Conservation (phyloP, 805 yeast genomes). For the Yarrowia bubula region DNA sequence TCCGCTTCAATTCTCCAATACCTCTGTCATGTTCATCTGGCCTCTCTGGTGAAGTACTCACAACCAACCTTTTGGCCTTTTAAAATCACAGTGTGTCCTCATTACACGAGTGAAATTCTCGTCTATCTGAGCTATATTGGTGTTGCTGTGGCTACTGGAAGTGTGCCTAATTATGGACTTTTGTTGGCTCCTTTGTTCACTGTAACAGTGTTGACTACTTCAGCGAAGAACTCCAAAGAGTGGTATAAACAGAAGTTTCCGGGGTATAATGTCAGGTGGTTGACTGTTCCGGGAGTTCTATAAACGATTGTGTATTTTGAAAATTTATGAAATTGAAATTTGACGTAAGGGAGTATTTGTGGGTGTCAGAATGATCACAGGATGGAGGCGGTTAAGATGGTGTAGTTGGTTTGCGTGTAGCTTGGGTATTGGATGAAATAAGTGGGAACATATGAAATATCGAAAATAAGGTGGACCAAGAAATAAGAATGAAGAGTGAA, state of each 20-base stretch:
- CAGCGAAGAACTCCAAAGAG: slow-evolving; percentile 2
- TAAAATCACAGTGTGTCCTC: slow-evolving; percentile 12
- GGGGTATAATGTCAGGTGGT: neutral
- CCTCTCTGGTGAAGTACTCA: slow-evolving; percentile 1
- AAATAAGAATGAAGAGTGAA: too few species aligned
- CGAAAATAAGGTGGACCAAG: too few species aligned
- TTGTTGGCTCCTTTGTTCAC: neutral
- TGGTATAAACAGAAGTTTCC: slow-evolving; percentile 9
- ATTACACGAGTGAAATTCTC: neutral
- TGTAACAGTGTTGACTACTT: neutral
- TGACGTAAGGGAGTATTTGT: neutral
- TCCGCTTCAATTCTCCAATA: neutral
- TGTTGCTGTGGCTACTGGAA: neutral
- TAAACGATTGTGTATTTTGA: neutral
- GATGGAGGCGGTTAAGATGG: too few species aligned
- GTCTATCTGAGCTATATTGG: neutral
- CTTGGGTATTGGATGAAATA: too few species aligned
- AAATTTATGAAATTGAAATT: neutral
- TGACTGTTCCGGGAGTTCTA: neutral
- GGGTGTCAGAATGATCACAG: too few species aligned
- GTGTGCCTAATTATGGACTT: neutral
- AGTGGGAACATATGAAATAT: too few species aligned
- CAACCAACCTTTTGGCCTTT: slow-evolving; percentile 12
- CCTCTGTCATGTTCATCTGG: slow-evolving; percentile 8
- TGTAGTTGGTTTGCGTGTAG: too few species aligned